Conservation (phyloP, 1,139 yeast species). For the Pichia sp. region DNA sequence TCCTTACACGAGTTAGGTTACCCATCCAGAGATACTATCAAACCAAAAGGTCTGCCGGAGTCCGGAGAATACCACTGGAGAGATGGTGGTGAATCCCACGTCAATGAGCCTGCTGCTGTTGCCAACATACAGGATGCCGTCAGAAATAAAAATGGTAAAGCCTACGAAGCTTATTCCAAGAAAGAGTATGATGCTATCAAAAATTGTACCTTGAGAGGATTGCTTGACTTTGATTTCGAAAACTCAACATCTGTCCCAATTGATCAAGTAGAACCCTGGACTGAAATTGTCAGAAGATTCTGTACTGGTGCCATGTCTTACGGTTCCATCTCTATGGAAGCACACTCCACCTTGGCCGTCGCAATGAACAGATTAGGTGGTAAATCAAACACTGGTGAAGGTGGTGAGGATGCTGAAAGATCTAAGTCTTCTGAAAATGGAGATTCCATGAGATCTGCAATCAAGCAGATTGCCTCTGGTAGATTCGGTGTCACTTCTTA, state of each 20-base stretch:
- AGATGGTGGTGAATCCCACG: slow-evolving; percentile 96
- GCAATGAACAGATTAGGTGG: slow-evolving; percentile 99
- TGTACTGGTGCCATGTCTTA: slow-evolving; percentile 99
- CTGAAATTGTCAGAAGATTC: slow-evolving; percentile 94
- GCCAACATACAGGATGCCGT: slow-evolving; percentile 97
- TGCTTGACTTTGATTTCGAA: slow-evolving; percentile 83
- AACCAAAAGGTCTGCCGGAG: slow-evolving; percentile 78
- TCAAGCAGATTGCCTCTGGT: slow-evolving; percentile 96
- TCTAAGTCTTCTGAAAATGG: slow-evolving; percentile 77
- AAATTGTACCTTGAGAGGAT: slow-evolving; percentile 90
- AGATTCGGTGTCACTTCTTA: slow-evolving; percentile 96
- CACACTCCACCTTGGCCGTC: slow-evolving; percentile 94
- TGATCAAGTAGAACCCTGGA: slow-evolving; percentile 99
- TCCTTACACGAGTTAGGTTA: slow-evolving; percentile 89
- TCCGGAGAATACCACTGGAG: slow-evolving; percentile 98
- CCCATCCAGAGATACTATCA: slow-evolving; percentile 70
- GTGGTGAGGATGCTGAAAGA: slow-evolving; percentile 97
- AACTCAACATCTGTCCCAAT: slow-evolving; percentile 73
- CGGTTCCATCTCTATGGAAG: slow-evolving; percentile 97
- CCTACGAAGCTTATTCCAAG: slow-evolving; percentile 85
- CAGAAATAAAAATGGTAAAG: slow-evolving; percentile 88
- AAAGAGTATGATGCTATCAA: slow-evolving; percentile 89
- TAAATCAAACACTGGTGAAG: slow-evolving; percentile 97
- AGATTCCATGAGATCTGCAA: slow-evolving; percentile 97
- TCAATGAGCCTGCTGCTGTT: slow-evolving; percentile 91